Evolutionary conservation across 2,329 filamentous ascomycete genomes (phyloP), one percentile per base, ranked within the genome.

Genomic region (Leptodontidium sp.): DNA sequence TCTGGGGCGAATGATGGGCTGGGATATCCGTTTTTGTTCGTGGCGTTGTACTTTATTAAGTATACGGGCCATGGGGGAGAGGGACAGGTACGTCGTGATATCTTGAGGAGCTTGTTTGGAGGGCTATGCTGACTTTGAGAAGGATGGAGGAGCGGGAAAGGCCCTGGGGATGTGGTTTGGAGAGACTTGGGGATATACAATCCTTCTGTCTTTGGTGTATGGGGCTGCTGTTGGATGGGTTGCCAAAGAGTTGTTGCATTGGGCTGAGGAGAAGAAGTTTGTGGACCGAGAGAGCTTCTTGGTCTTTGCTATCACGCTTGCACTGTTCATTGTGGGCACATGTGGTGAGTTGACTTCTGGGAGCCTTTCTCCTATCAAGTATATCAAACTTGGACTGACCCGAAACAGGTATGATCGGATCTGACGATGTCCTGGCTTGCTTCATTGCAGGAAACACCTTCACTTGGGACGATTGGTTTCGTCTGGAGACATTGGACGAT

Each of bases 401-500:
- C 26, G 4, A 21, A 24, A 32, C 6, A 50, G 61, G 47, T 21
- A 52, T 64, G 40, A 58, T 65, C 4, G 64, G 52, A 1, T 66
- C 64, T 21, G 64, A 61, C 11, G 94, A 98, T 76, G 91, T 97
- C 0, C 84, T 98, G 7, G 94, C 94, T 1, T 97, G 93, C 81
- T 98, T 98, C 77, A 90, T 97, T 74, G 94, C 94, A 1, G 94
- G 94, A 1, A 97, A 97, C 76, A 88, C 88, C 0, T 97, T 98
- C 74, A 97, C 93, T 0, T 95, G 93, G 89, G 94, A 97, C 78
- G 93, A 97, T 80, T 97, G 93, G 93, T 98, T 97, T 80, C 91
- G 94, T 0, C 83, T 95, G 0, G 92, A 97, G 79, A 98, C 94
- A 0, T 83, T 91, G 74, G 94, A 97, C 74, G 95, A 98, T 78